Base-by-base conservation (phyloP, 1,139 yeast species). In the Kodamaea anthophila region DNA sequence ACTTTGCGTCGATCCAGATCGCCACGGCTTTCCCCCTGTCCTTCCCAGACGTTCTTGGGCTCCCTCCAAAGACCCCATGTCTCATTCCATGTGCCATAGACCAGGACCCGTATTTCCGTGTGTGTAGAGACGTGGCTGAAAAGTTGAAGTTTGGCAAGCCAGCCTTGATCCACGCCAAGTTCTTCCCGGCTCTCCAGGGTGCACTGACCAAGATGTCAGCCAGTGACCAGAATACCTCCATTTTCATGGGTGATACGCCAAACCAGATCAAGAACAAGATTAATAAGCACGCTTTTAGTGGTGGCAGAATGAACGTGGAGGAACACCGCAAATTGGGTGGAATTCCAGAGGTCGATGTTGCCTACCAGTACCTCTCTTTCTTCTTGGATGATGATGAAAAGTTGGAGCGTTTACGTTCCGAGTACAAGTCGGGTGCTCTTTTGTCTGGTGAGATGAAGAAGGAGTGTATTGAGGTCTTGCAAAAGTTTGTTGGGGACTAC, bases 71-170 rank as follows among this genome's bases (percentile, higher is more conserved):
- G 58, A 88, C 96, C 2, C 98, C 96, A 36, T 85, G 96, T 60
- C 68, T 93, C 57, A 93, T 93, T 57, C 99, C 99, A 22, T 93
- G 98, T 70, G 99, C 99, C 27, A 93, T 93, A 55, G 99, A 93
- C 56, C 96, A 88, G 65, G 99, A 93, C 58, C 98, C 99, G 21
- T 93, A 93, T 60, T 93, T 93, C 66, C 74, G 99, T 57, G 94
- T 93, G 18, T 85, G 96, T 60, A 74, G 99, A 60, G 99, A 93
- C 54, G 98, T 93, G 40, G 96, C 98, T 15, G 87, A 80, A 51
- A 91, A 88, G 57, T 73, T 93, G 52, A 84, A 82, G 59, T 93
- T 73, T 55, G 66, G 88, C 42, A 93, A 93, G 60, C 98, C 97
- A 13, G 77, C 96, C 4, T 72, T 91, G 55, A 70, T 93, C 43